These are phyloP conservation scores for Schwanniomyces polymorphus DNA, from an alignment of 805 yeast species.

Conservation along the genomic window DNA sequence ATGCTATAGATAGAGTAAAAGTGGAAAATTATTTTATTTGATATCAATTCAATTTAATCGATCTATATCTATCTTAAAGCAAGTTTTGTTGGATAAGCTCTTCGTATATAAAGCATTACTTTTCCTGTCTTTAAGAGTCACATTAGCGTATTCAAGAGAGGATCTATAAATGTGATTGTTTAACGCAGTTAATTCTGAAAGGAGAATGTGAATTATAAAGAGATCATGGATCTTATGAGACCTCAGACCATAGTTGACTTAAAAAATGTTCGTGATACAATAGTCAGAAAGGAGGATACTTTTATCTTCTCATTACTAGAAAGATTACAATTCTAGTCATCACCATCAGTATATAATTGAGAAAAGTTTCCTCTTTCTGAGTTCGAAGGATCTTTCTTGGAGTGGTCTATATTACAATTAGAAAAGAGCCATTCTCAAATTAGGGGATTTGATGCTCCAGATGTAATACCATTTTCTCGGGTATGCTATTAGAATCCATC, in stretches of 20 bases:
- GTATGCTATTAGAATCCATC: slow-evolving; percentile 64
- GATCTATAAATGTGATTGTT: too few relatives aligned
- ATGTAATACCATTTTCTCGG: slow-evolving; percentile 89
- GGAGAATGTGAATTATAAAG: slow-evolving; percentile 2
- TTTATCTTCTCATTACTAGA: slow-evolving; percentile 91
- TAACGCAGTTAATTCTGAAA: neutral
- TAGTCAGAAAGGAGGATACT: slow-evolving; percentile 95
- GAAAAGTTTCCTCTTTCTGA: slow-evolving; percentile 60
- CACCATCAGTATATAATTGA: slow-evolving; percentile 69
- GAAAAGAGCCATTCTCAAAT: slow-evolving; percentile 70
- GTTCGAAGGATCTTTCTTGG: slow-evolving; percentile 79
- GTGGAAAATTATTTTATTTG: too few relatives aligned
- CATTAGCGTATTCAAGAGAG: too few relatives aligned
- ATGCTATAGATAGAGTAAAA: too few relatives aligned
- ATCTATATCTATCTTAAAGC: too few relatives aligned
- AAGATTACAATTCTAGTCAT: slow-evolving; percentile 80
- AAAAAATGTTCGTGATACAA: slow-evolving; percentile 76
- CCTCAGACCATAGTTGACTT: slow-evolving; percentile 84
- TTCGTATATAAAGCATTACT: too few relatives aligned
- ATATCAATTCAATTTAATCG: too few relatives aligned
- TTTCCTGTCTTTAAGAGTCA: too few relatives aligned
- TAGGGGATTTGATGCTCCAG: slow-evolving; percentile 91
- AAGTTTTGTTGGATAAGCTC: too few relatives aligned
- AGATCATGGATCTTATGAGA: slow-evolving; percentile 73
- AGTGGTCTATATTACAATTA: slow-evolving; percentile 76